These are phyloP conservation scores for Plasmodium coatneyi DNA, from an alignment of 169 alveolate species.

Conservation along the genomic window DNA sequence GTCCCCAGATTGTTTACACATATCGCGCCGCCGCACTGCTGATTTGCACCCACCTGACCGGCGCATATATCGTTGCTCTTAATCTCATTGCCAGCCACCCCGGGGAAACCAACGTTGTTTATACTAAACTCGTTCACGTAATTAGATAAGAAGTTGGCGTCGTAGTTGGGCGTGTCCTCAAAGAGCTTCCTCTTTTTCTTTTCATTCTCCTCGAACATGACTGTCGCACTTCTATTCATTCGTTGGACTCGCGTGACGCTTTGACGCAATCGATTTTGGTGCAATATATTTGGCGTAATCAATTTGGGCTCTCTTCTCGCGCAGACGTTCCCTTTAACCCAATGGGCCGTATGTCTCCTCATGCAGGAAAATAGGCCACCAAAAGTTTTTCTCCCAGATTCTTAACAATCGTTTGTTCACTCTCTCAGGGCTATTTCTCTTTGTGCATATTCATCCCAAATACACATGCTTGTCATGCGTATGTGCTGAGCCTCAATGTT, in stretches of 20 bases:
- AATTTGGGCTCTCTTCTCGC: neutral
- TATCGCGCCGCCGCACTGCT: neutral
- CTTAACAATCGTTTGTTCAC: neutral
- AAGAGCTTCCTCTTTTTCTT: slow-evolving; percentile 63
- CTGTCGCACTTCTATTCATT: slow-evolving; percentile 30
- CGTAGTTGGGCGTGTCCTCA: slow-evolving; percentile 21
- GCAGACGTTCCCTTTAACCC: neutral
- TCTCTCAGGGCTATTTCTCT: neutral
- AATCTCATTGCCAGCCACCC: slow-evolving; percentile 1
- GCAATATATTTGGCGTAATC: neutral
- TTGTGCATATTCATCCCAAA: neutral
- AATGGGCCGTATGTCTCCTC: neutral
- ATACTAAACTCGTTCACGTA: neutral
- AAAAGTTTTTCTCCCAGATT: neutral
- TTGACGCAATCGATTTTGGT: neutral
- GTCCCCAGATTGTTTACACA: neutral
- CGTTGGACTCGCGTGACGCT: neutral
- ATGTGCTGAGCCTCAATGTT: neutral
- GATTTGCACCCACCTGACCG: neutral
- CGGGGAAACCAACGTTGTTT: neutral
- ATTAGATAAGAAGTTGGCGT: slow-evolving; percentile 7
- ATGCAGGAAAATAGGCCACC: neutral
- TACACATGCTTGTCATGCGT: neutral
- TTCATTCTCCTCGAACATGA: slow-evolving; percentile 44
- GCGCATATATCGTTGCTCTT: slow-evolving; percentile 5